Conservation (phyloP, 2,329 filamentous ascomycete species). For the Colletotrichum sp. region DNA sequence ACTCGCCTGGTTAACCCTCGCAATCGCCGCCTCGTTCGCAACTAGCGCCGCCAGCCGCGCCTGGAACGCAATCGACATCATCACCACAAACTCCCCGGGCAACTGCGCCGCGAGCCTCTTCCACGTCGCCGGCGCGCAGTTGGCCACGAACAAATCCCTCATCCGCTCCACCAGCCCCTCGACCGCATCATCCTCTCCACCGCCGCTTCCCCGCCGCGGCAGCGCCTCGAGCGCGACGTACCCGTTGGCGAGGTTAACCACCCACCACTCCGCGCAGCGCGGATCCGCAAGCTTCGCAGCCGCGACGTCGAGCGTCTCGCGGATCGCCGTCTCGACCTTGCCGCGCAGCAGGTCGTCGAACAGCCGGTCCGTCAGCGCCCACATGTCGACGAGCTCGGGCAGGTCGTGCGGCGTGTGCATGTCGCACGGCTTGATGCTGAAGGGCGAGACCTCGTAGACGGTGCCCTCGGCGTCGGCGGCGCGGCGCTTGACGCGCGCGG, state of each 20-base stretch:
- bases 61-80: constrained; percentile 13
- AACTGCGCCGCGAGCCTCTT: background rate
- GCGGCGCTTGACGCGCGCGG: constrained; percentile 13
- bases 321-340: constrained; percentile 11
- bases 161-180: background rate
- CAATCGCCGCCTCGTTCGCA: constrained; percentile 10
- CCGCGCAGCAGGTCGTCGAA: constrained; percentile 11
- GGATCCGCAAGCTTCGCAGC: background rate
- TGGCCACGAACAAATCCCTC: background rate
- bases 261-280: constrained; percentile 11
- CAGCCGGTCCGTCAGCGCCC: constrained; percentile 13
- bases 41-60: constrained; percentile 1
- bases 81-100: background rate
- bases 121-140: constrained; percentile 3
- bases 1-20: constrained; percentile 4
- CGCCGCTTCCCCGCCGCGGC: background rate
- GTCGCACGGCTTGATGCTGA: constrained; percentile 15
- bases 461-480: background rate
- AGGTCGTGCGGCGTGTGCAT: constrained; percentile 14
- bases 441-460: constrained; percentile 13
- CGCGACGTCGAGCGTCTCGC: constrained; percentile 11
- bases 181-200: background rate
- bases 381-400: constrained; percentile 10
- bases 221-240: constrained; percentile 2
- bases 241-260: constrained; percentile 6